phyloP scores from a whole-genome alignment of 2,329 filamentous ascomycete species.

The Hymenoscyphus fraxineus region DNA sequence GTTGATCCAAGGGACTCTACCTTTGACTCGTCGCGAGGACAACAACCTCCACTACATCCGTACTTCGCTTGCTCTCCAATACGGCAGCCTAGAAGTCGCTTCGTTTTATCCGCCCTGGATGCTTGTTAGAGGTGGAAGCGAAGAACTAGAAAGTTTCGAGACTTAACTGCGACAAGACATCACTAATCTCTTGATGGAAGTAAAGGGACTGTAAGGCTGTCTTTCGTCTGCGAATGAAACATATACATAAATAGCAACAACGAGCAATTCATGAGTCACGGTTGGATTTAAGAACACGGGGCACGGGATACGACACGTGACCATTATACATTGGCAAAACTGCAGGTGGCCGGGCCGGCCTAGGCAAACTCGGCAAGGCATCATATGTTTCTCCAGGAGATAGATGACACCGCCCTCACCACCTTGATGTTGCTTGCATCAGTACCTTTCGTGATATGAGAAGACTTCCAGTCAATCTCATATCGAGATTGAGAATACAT shows the following conservation, averaged over 20 bases:
- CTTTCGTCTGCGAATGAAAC: neutral
- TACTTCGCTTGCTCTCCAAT: neutral
- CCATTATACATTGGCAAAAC: too few species aligned
- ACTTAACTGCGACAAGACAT: neutral
- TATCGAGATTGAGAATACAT: neutral
- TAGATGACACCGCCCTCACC: neutral
- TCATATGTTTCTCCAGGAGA: neutral
- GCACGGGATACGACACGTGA: neutral
- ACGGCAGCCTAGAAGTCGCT: neutral
- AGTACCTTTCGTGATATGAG: neutral
- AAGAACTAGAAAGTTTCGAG: neutral
- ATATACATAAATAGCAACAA: neutral
- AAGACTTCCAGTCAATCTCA: neutral
- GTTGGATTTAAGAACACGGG: neutral
- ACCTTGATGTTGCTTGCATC: neutral
- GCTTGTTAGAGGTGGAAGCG: neutral
- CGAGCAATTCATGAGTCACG: neutral
- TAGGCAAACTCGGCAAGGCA: too few species aligned
- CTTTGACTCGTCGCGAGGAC: neutral
- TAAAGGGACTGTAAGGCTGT: neutral
- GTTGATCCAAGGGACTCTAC: neutral
- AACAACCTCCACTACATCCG: conserved; percentile 5
- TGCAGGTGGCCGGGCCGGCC: too few species aligned
- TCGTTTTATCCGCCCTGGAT: neutral
- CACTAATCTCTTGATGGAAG: neutral